Percentiles rank a stretch among this genome's conserved stretches.
Evolutionary conservation across 2,329 filamentous ascomycete species (phyloP).

Genomic region (Kalmusia sp.): DNA sequence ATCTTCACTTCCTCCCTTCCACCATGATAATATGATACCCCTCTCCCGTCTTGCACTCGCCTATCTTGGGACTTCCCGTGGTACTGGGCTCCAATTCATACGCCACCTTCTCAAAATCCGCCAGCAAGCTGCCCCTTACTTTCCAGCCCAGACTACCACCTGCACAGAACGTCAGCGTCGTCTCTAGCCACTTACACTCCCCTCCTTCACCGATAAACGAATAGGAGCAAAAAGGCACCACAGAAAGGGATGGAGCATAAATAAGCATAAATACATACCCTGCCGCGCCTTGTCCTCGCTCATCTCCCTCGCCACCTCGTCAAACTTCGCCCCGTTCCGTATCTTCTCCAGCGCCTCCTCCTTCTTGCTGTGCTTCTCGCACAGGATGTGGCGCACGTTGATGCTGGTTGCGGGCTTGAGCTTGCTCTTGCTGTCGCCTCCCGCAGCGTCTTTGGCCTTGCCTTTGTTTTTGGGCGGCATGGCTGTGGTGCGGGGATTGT

Average conservation of each 20-base stretch:
- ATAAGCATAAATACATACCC: conserved; percentile 19
- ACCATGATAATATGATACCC: conserved; percentile 87
- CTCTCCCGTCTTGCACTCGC: conserved; percentile 75
- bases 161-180: conserved; percentile 38
- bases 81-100: conserved; percentile 73
- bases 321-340: conserved; percentile 72
- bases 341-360: conserved; percentile 77
- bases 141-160: conserved; percentile 79
- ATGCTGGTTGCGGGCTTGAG: conserved; percentile 71
- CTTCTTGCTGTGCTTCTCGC: conserved; percentile 79
- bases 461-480: conserved; percentile 6
- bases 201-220: not conserved
- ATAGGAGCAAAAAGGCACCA: not conserved
- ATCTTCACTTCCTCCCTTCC: conserved; percentile 62
- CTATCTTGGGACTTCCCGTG: conserved; percentile 68
- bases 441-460: conserved; percentile 1
- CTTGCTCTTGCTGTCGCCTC: conserved; percentile 38
- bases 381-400: conserved; percentile 77
- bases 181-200: no score
- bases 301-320: conserved; percentile 74
- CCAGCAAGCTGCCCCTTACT: conserved; percentile 69
- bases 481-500: not conserved
- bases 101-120: conserved; percentile 75
- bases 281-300: conserved; percentile 79
- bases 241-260: not conserved